Conservation (phyloP, 1,284 basidiomycete species). For the Bondarzewia mesenterica region DNA sequence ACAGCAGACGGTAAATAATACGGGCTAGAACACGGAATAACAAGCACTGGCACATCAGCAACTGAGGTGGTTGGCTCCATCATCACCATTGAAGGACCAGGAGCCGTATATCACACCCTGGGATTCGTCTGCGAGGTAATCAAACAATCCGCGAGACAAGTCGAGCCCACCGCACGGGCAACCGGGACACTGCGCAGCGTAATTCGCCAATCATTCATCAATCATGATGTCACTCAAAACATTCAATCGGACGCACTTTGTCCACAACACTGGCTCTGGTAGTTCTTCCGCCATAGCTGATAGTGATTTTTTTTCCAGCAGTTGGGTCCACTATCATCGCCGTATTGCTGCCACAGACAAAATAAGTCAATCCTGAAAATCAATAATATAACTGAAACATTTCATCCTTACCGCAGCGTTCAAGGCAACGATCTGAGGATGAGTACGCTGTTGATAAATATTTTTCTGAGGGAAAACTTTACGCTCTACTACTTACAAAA, state of each 20-base stretch:
- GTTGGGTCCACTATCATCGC: slow-evolving; percentile 5
- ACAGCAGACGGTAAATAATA: no score
- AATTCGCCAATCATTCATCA: background rate
- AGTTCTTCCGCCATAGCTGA: slow-evolving; percentile 11
- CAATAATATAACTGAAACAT: background rate
- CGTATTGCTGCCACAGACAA: slow-evolving; percentile 9
- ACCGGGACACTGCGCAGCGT: slow-evolving; percentile 55
- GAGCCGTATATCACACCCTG: slow-evolving; percentile 48
- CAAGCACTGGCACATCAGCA: no score
- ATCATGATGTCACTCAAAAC: background rate
- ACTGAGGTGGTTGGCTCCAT: background rate
- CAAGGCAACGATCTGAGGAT: slow-evolving; percentile 11
- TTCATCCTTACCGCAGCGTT: slow-evolving; percentile 6
- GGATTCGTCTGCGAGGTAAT: slow-evolving; percentile 37
- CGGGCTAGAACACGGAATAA: no score
- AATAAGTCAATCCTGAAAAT: background rate
- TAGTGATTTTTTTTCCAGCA: slow-evolving; percentile 11
- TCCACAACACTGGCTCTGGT: slow-evolving; percentile 13
- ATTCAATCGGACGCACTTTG: slow-evolving; percentile 6
- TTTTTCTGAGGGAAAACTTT: background rate
- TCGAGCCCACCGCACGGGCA: slow-evolving; percentile 73
- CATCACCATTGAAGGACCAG: slow-evolving; percentile 37
- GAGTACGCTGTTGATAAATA: background rate
- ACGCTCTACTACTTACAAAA: background rate
- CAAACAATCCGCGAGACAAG: slow-evolving; percentile 69